These are phyloP conservation scores for Lipomyces sp. DNA, from an alignment of 805 yeast species.

Conservation along the genomic window DNA sequence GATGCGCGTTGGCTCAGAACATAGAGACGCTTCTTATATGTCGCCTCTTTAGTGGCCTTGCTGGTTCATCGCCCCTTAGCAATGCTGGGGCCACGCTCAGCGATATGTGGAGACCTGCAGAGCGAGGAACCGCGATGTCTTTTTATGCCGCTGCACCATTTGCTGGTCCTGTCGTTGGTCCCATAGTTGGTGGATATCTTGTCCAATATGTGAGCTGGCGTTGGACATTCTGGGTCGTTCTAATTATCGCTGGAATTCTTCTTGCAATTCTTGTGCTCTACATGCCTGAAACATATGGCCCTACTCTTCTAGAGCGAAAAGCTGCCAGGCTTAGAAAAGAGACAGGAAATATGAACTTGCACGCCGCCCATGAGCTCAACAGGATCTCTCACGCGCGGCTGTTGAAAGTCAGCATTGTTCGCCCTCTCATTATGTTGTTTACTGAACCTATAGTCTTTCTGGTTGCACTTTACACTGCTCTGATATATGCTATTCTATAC, in stretches of 20 bases:
- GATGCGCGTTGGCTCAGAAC: constrained; percentile 50
- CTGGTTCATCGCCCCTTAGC: constrained; percentile 58
- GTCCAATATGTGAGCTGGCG: constrained; percentile 52
- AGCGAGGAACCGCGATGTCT: constrained; percentile 55
- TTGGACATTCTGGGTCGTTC: constrained; percentile 58
- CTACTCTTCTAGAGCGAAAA: constrained; percentile 48
- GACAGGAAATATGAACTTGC: constrained; percentile 55
- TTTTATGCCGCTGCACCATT: constrained; percentile 57
- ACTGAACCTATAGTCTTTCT: constrained; percentile 63
- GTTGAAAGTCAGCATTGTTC: constrained; percentile 43
- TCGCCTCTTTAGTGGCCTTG: constrained; percentile 56
- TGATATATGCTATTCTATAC: constrained; percentile 63
- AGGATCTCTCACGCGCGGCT: constrained; percentile 14
- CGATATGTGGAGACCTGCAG: constrained; percentile 51
- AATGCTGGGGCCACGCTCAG: constrained; percentile 58
- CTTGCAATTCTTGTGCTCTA: constrained; percentile 46
- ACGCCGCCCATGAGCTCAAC: constrained; percentile 52
- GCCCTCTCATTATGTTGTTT: constrained; percentile 52
- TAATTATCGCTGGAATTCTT: constrained; percentile 51
- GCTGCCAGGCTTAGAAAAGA: constrained; percentile 48
- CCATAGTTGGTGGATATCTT: constrained; percentile 50
- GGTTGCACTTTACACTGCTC: constrained; percentile 60
- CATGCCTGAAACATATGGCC: constrained; percentile 57
- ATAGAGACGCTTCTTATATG: constrained; percentile 49
- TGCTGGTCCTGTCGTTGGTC: constrained; percentile 51